Conservation (phyloP, 2,329 filamentous ascomycete species). For the Pseudogymnoascus sp. region DNA sequence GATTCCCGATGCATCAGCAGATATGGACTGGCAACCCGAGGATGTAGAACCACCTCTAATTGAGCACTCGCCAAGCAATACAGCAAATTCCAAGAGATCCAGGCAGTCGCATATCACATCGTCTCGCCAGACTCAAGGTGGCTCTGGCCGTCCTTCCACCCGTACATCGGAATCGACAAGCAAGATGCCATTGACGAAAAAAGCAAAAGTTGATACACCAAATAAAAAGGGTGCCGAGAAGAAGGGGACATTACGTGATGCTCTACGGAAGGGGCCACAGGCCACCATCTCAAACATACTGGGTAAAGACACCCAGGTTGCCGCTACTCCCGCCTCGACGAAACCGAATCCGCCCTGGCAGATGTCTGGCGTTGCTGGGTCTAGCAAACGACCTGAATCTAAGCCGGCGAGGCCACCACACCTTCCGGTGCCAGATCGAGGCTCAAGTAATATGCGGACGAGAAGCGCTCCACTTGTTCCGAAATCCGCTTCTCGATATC, state of each 20-base stretch:
- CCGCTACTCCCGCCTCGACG: conserved; percentile 9
- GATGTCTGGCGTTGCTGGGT: background rate
- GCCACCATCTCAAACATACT: conserved; percentile 43
- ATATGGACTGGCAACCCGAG: background rate
- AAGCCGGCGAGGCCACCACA: conserved; percentile 22
- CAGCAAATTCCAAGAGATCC: conserved; percentile 27
- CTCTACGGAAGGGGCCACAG: conserved; percentile 43
- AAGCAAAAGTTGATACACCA: conserved; percentile 23
- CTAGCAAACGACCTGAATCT: conserved; percentile 17
- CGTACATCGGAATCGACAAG: conserved; percentile 22
- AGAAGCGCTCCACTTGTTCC: conserved; percentile 29
- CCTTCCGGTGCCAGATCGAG: conserved; percentile 28
- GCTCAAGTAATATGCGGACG: conserved; percentile 27
- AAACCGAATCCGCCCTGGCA: conserved; percentile 16
- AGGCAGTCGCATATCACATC: conserved; percentile 15
- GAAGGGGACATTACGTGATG: conserved; percentile 40
- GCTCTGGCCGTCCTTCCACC: conserved; percentile 15
- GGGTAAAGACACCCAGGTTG: conserved; percentile 38
- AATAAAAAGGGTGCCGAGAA: conserved; percentile 34
- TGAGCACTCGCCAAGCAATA: background rate
- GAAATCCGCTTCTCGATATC: conserved; percentile 18
- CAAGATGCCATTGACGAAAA: conserved; percentile 27
- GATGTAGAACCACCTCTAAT: background rate
- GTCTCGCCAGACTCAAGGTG: conserved; percentile 9
- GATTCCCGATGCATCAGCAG: background rate